Conservation (phyloP, 2,329 filamentous ascomycete species). For the Ambrosiella xylebori region DNA sequence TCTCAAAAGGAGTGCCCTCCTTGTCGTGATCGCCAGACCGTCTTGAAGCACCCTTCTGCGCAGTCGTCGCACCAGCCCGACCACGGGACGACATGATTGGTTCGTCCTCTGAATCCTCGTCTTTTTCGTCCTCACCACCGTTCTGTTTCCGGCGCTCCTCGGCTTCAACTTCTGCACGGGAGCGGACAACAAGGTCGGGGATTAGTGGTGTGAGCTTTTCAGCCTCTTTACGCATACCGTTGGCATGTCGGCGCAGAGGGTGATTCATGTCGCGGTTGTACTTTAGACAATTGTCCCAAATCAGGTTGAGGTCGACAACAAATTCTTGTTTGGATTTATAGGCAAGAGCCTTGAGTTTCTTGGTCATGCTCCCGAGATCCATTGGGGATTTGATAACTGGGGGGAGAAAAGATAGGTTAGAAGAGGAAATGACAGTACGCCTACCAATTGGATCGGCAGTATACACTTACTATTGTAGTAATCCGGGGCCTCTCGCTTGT, state of each 20-base stretch:
- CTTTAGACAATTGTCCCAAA: slow-evolving; percentile 91
- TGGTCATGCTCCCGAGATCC: slow-evolving; percentile 96
- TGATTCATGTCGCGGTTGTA: slow-evolving; percentile 88
- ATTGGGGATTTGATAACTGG: slow-evolving; percentile 88
- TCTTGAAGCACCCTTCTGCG: slow-evolving; percentile 52
- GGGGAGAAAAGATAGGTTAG: not conserved
- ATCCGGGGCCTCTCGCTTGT: slow-evolving; percentile 91
- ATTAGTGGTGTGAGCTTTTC: slow-evolving; percentile 93
- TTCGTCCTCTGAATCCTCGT: slow-evolving; percentile 88
- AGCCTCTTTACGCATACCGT: slow-evolving; percentile 93
- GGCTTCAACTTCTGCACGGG: slow-evolving; percentile 85
- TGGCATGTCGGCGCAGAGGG: slow-evolving; percentile 76
- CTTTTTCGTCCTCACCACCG: slow-evolving; percentile 64
- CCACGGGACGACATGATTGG: slow-evolving; percentile 96
- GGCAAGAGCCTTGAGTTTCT: slow-evolving; percentile 68
- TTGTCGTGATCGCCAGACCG: slow-evolving; percentile 47
- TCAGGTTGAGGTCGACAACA: slow-evolving; percentile 78
- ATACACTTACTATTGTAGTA: slow-evolving; percentile 64
- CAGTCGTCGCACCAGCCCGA: slow-evolving; percentile 50
- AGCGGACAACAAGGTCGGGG: slow-evolving; percentile 76
- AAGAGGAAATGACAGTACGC: not conserved
- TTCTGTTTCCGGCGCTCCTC: slow-evolving; percentile 73
- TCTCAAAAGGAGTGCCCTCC: slow-evolving; percentile 65
- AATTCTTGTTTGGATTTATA: slow-evolving; percentile 92
- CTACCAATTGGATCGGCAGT: no score